Conservation (phyloP, 768 basidiomycete genomes). For the Tremella yokohamensis region DNA sequence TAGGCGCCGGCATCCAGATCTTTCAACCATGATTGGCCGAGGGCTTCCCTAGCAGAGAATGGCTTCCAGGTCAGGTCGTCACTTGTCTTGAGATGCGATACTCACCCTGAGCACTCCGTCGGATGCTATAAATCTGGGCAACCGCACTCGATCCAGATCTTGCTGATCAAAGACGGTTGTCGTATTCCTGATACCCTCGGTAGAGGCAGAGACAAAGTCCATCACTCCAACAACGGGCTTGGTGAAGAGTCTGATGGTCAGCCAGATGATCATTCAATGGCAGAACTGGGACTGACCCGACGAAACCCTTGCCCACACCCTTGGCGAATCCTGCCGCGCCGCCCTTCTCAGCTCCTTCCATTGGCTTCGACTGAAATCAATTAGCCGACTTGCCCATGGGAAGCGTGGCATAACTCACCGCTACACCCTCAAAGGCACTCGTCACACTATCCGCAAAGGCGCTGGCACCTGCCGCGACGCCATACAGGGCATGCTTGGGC, state of each 20-base stretch:
- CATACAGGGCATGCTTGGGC: constrained; percentile 96
- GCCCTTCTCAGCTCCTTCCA: constrained; percentile 91
- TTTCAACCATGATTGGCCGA: constrained; percentile 96
- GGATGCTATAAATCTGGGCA: constrained; percentile 79
- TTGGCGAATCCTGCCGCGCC: constrained; percentile 97
- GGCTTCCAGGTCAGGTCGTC: constrained; percentile 57
- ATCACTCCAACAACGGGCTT: constrained; percentile 97
- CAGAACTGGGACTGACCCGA: constrained; percentile 58
- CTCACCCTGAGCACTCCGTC: constrained; percentile 84
- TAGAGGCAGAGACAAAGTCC: constrained; percentile 89
- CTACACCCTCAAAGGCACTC: constrained; percentile 91
- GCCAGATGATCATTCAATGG: constrained; percentile 6
- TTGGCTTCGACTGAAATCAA: constrained; percentile 78
- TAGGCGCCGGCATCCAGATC: constrained; percentile 76
- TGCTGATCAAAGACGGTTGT: constrained; percentile 96
- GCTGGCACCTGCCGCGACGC: constrained; percentile 90
- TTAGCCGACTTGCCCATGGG: not conserved
- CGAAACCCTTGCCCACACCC: constrained; percentile 78
- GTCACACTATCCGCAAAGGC: constrained; percentile 89
- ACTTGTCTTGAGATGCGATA: constrained; percentile 10
- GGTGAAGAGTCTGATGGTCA: constrained; percentile 64
- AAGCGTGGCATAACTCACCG: constrained; percentile 57
- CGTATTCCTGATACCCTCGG: constrained; percentile 96
- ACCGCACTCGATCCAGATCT: constrained; percentile 77
- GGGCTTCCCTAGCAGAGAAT: constrained; percentile 80